Evolutionary conservation across 805 yeast species (phyloP), one percentile per base, ranked within the genome.

Genomic region (Priceomyces medius): DNA sequence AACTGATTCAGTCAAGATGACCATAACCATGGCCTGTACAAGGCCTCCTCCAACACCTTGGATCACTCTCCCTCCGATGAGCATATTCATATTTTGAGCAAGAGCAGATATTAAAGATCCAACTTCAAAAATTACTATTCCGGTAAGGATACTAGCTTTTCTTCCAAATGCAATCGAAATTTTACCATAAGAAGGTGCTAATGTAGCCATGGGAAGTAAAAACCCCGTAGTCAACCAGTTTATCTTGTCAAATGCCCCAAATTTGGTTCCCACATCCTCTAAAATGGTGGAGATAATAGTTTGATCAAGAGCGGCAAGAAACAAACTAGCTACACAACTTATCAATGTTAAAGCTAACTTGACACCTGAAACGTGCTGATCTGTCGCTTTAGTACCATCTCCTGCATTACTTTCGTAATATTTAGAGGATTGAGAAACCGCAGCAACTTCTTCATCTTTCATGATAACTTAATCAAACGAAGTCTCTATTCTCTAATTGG

Each of bases 31-130:
- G 1, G 81, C 67, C 50, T 77, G 81, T 36, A 83, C 72, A 19
- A 85, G 85, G 27, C 86, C 83, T 7, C 82, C 88, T 12, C 90
- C 91, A 24, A 80, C 54, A 38, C 93, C 93, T 40, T 80, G 79
- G 16, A 85, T 63, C 6, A 79, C 82, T 51, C 95, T 71, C 1
- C 88, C 90, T 3, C 81, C 88, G 44, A 85, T 81, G 35, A 85
- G 59, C 71, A 77, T 74, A 40, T 72, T 64, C 80, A 85, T 81
- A 24, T 70, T 66, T 14, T 51, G 57, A 1, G 88, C 61, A 3
- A 77, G 47, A 1, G 85, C 90, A 41, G 76, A 64, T 4, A 83
- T 60, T 40, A 82, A 63, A 0, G 87, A 80, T 0, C 90, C 90
- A 3, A 74, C 58, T 53, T 79, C 81, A 53, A 83, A 83, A 2